Evolutionary conservation across 2,329 filamentous ascomycete genomes (phyloP).

Genomic region (Monilinia vaccinii-corymbosi): DNA sequence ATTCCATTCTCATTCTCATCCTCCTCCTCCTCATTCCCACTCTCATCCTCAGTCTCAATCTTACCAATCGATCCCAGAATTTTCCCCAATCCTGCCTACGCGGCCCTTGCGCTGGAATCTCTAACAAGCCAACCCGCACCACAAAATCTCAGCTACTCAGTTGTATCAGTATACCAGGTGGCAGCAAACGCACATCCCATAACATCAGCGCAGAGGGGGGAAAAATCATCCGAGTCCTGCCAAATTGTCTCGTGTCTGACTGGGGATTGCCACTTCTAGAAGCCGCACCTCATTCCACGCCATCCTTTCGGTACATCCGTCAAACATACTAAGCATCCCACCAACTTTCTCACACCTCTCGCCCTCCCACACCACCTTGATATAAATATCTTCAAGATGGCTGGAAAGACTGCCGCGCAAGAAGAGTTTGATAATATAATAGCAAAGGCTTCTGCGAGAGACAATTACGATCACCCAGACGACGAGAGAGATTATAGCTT

Average conservation of each 20-base stretch:
- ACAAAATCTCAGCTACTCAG: not conserved
- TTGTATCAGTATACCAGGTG: too few relatives aligned
- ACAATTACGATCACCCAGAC: slow-evolving; percentile 35
- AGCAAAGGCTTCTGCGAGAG: slow-evolving; percentile 40
- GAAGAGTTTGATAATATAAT: slow-evolving; percentile 59
- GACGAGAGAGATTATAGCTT: slow-evolving; percentile 48
- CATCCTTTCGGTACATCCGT: slow-evolving; percentile 6
- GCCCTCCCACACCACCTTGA: slow-evolving; percentile 13
- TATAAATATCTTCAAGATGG: slow-evolving; percentile 19
- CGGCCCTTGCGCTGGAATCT: slow-evolving; percentile 7
- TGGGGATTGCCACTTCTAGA: not conserved
- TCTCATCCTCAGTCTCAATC: not conserved
- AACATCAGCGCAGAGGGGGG: not conserved
- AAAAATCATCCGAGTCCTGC: not conserved
- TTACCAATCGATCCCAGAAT: not conserved
- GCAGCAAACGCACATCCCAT: not conserved
- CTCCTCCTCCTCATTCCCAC: not conserved
- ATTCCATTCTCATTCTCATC: not conserved
- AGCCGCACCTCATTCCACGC: slow-evolving; percentile 1
- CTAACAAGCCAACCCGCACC: not conserved
- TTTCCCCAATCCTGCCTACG: not conserved
- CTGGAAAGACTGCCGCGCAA: slow-evolving; percentile 46
- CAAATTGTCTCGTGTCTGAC: not conserved
- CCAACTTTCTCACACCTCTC: slow-evolving; percentile 11
- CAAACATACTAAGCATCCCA: not conserved